Base-by-base conservation (phyloP, 1,284 basidiomycete genomes). In the Cryptococcus sp. region DNA sequence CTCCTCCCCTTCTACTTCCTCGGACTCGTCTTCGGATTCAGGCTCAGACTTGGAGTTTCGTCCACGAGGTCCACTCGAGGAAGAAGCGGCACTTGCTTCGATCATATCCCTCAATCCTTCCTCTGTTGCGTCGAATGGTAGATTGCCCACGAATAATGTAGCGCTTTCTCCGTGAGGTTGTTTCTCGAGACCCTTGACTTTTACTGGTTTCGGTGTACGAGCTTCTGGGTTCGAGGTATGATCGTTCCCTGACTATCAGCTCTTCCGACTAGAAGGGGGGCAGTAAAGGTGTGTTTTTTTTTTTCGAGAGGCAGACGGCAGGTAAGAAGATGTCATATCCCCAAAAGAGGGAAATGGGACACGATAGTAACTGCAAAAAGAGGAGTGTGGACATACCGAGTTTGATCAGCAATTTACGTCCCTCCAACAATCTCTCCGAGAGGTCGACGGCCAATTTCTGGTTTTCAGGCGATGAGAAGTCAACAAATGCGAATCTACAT, bases 331-430 rank as follows among this genome's bases (percentile, higher is more conserved):
- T 28, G 28, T 5, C 11, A 28, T 28, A n/a, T n/a, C n/a, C n/a
- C n/a, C n/a, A n/a, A n/a, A n/a, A n/a, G 28, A 28, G 28, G 28
- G 36, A 28, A 16, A 11, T 36, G 28, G 16, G 23, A 19, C 13
- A 46, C 45, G 18, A 22, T 19, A 48, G 21, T 13, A 1, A 18
- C 22, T 11, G 41, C 42, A n/a, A n/a, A 68, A 28, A 28, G 28
- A 4, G n/a, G n/a, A n/a, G n/a, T n/a, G n/a, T n/a, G n/a, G 28
- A 28, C 81, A 45, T 54, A 85, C 91, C 91, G 59, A 89, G 85
- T 80, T 98, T 98, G 63, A 98, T 97, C 46, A 98, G 82, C 24
- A 98, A 75, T 52, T 85, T 85, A 52, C 96, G 80, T 1, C 94
- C 93, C 40, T 92, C 83, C 7, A 98, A 78, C 42, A 83, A 83